Percentiles rank a stretch among this genome's conserved stretches.
phyloP scores from a whole-genome alignment of 345 rosid genomes.

The Linum trigynum region DNA sequence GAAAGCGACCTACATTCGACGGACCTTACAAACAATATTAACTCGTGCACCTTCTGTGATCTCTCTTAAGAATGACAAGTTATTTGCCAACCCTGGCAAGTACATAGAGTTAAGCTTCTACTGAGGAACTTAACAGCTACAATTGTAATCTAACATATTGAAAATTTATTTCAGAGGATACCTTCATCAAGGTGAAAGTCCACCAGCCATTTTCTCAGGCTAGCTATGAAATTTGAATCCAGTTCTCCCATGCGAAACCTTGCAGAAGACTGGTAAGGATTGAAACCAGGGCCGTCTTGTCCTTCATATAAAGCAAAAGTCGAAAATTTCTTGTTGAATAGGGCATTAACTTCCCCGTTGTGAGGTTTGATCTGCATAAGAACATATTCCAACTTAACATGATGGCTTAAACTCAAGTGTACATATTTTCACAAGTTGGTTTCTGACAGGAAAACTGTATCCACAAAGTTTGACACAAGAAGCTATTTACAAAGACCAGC shows the following conservation, averaged over 20 bases:
- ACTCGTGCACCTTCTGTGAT: conserved; percentile 38
- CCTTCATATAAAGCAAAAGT: conserved; percentile 62
- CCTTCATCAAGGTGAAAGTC: conserved; percentile 34
- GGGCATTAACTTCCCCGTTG: conserved; percentile 38
- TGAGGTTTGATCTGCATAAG: conserved; percentile 40
- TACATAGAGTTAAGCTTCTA: background rate
- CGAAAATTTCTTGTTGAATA: conserved; percentile 44
- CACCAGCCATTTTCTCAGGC: conserved; percentile 39
- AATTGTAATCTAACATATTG: background rate
- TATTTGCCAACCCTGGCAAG: conserved; percentile 13
- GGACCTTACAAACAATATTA: conserved; percentile 54
- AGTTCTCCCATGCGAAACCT: conserved; percentile 36
- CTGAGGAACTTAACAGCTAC: background rate
- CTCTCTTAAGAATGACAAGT: conserved; percentile 44
- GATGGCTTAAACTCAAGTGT: background rate
- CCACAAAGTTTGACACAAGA: background rate
- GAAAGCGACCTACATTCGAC: background rate
- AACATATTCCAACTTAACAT: background rate
- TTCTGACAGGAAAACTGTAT: background rate
- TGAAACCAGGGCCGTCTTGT: conserved; percentile 27
- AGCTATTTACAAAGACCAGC: background rate
- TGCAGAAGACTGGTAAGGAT: conserved; percentile 50
- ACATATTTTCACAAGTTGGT: background rate
- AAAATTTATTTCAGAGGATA: conserved; percentile 10
- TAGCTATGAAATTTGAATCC: conserved; percentile 35